phyloP scores from a whole-genome alignment of 768 basidiomycete species.

The Chalciporus piperatus region DNA sequence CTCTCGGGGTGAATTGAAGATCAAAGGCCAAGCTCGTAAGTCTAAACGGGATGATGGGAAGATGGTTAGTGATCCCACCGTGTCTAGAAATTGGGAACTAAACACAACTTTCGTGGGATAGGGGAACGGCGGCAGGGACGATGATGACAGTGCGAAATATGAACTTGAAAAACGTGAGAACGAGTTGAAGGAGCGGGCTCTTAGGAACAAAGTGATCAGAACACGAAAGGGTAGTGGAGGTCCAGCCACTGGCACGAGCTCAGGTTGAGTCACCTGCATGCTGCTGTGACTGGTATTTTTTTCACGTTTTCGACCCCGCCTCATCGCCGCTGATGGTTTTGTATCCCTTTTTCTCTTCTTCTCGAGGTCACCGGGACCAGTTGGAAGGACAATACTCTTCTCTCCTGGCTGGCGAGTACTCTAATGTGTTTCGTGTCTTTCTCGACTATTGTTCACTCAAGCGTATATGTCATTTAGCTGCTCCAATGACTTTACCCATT shows the following conservation, averaged over 20 bases:
- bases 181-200: slow-evolving; percentile 76
- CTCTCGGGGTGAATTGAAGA: slow-evolving; percentile 56
- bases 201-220: slow-evolving; percentile 79
- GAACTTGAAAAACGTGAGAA: slow-evolving; percentile 72
- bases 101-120: slow-evolving; percentile 19
- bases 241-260: slow-evolving; percentile 5
- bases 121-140: slow-evolving; percentile 9
- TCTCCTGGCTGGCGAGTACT: slow-evolving; percentile 19
- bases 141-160: slow-evolving; percentile 17
- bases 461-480: slow-evolving; percentile 18
- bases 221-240: slow-evolving; percentile 53
- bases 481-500: slow-evolving; percentile 9
- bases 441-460: slow-evolving; percentile 20
- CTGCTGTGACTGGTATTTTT: slow-evolving; percentile 19
- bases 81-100: slow-evolving; percentile 1
- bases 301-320: slow-evolving; percentile 12
- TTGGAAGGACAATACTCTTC: slow-evolving; percentile 15
- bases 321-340: slow-evolving; percentile 21
- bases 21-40: slow-evolving; percentile 67
- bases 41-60: slow-evolving; percentile 47
- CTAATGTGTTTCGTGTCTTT: slow-evolving; percentile 16
- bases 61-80: slow-evolving; percentile 17
- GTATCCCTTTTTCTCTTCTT: slow-evolving; percentile 18
- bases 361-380: slow-evolving; percentile 25
- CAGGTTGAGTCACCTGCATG: slow-evolving; percentile 17